Evolutionary conservation across 2,329 filamentous ascomycete genomes (phyloP), one percentile per base, ranked within the genome.

Genomic region (Diaporthe citriasiana): DNA sequence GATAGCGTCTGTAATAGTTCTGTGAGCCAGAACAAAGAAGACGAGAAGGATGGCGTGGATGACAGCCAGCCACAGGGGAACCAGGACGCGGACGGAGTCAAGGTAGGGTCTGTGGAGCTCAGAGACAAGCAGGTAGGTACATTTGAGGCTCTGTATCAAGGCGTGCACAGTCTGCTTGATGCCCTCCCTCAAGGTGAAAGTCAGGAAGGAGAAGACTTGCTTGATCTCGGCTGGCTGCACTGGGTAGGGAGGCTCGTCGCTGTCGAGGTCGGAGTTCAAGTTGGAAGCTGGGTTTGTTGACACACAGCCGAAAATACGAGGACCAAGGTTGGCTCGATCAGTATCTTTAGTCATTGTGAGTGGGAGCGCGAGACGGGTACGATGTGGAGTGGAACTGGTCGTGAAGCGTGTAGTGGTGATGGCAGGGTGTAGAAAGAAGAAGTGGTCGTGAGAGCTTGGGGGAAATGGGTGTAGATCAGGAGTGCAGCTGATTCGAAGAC

Each of bases 141-240:
- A 75, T 72, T 53, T 72, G 53, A 65, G 13, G 55, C 51, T 71
- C 22, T 70, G 72, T 2, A 19, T 22, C 17, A 72, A 40, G 47
- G 56, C 55, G 47, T 65, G 42, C 45, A 47, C 35, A 27, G 74
- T 74, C 53, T 74, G 68, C 13, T 30, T 47, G 19, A 70, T 30
- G 47, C 69, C 56, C 59, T 80, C 78, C 33, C 70, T 73, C 15
- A 74, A 27, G 22, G 76, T 73, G 69, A 79, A 81, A 15, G 74
- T 73, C 3, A 80, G 69, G 60, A 81, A 81, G 6, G 76, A 76
- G 7, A 80, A 71, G 63, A 79, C 75, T 25, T 78, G 59, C 22
- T 8, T 45, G 40, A 73, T 56, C 3, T 55, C 35, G 17, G 53
- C 30, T 42, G 19, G 63, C 35, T 69, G 30, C 22, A 27, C 42